phyloP scores from a whole-genome alignment of 2,329 filamentous ascomycete species.

The Colletotrichum cereale region DNA sequence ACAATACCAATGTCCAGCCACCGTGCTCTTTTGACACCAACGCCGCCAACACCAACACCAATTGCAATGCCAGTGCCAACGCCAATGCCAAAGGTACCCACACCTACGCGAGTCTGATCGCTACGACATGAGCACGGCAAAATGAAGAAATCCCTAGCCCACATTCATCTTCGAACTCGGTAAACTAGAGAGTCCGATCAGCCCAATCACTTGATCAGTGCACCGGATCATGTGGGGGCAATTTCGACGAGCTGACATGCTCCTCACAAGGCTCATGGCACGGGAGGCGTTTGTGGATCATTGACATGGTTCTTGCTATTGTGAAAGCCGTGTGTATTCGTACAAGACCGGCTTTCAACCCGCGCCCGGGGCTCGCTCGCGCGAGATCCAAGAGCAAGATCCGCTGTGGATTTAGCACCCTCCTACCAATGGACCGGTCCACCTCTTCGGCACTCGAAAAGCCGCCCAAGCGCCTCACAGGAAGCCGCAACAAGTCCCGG shows the following conservation, averaged over 20 bases:
- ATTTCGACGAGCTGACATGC: slow-evolving; percentile 16
- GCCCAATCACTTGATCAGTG: slow-evolving; percentile 36
- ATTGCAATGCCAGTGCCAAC: slow-evolving; percentile 1
- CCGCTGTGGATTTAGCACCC: slow-evolving; percentile 39
- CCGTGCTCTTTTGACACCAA: slow-evolving; percentile 1
- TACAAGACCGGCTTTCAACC: slow-evolving; percentile 36
- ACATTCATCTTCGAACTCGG: slow-evolving; percentile 37
- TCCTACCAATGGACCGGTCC: slow-evolving; percentile 33
- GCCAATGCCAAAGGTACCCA: slow-evolving; percentile 5
- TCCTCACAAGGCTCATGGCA: slow-evolving; percentile 22
- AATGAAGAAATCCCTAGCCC: slow-evolving; percentile 9
- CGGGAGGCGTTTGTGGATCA: slow-evolving; percentile 13
- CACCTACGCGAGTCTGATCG: neutral
- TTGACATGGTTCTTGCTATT: slow-evolving; percentile 28
- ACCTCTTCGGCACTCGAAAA: slow-evolving; percentile 39
- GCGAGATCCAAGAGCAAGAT: slow-evolving; percentile 37
- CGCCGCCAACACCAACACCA: slow-evolving; percentile 17
- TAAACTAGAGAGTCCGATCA: slow-evolving; percentile 38
- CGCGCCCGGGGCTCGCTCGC: slow-evolving; percentile 36
- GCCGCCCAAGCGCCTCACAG: slow-evolving; percentile 37
- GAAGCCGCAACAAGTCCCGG: slow-evolving; percentile 40
- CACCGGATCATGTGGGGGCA: slow-evolving; percentile 31
- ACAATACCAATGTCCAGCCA: neutral
- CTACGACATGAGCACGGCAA: slow-evolving; percentile 18
- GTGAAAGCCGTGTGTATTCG: slow-evolving; percentile 32